phyloP scores from a whole-genome alignment of 768 basidiomycete species.

The Royoungia palumana region DNA sequence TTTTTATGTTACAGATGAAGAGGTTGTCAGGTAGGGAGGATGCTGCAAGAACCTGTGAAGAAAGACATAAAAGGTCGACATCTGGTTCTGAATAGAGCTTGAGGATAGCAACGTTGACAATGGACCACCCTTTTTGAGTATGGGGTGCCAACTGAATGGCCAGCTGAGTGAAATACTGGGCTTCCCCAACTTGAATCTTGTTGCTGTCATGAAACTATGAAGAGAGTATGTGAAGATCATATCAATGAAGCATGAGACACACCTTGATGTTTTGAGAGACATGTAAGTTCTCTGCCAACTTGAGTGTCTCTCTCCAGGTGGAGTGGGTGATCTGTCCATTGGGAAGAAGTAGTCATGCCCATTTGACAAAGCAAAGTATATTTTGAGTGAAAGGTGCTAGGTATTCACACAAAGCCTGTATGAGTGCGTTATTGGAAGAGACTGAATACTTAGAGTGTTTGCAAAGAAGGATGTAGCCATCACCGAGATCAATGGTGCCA shows the following conservation, averaged over 20 bases:
- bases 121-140: background rate
- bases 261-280: constrained; percentile 19
- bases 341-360: constrained; percentile 18
- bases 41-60: constrained; percentile 18
- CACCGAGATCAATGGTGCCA: background rate
- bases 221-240: too few species aligned
- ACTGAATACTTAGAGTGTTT: background rate
- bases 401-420: background rate
- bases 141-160: background rate
- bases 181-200: too few species aligned
- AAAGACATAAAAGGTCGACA: constrained; percentile 10
- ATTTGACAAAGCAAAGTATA: background rate
- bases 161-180: constrained; percentile 4
- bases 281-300: background rate
- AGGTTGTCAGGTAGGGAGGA: constrained; percentile 18
- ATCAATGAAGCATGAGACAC: background rate
- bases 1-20: constrained; percentile 10
- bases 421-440: background rate
- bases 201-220: background rate
- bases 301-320: constrained; percentile 2
- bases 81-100: constrained; percentile 23
- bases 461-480: background rate
- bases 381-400: background rate
- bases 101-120: constrained; percentile 15
- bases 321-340: constrained; percentile 23